Percentiles rank a stretch among this genome's conserved stretches.
phyloP scores from a whole-genome alignment of 2,329 filamentous ascomycete species.

The Piedraia hortae region DNA sequence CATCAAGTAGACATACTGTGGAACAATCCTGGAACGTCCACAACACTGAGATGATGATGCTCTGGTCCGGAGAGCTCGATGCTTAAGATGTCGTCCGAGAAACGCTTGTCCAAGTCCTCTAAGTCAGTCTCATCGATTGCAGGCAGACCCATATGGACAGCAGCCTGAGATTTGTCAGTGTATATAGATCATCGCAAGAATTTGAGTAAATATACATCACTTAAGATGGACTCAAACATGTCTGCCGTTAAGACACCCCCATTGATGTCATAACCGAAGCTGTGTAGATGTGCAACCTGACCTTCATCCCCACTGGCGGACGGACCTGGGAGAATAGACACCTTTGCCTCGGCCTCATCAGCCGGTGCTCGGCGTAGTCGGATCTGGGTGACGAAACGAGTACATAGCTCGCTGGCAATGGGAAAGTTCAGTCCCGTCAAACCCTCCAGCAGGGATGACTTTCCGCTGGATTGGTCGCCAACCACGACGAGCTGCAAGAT shows the following conservation, averaged over 20 bases:
- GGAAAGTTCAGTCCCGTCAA: constrained; percentile 29
- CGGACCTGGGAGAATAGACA: too few relatives aligned
- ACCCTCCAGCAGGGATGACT: constrained; percentile 34
- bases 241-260: not conserved
- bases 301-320: too few relatives aligned
- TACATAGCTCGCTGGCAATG: constrained; percentile 26
- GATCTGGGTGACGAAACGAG: constrained; percentile 15
- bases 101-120: too few relatives aligned
- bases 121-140: too few relatives aligned
- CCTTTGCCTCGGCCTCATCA: constrained; percentile 1
- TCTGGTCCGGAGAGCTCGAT: constrained; percentile 9
- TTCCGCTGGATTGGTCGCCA: constrained; percentile 33
- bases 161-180: too few relatives aligned
- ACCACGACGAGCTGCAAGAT: constrained; percentile 26
- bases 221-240: constrained; percentile 1
- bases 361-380: constrained; percentile 5
- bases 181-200: too few relatives aligned
- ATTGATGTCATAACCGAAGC: too few relatives aligned
- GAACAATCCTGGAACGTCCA: constrained; percentile 12
- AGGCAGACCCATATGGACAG: too few relatives aligned
- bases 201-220: too few relatives aligned
- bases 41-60: constrained; percentile 8
- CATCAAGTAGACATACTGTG: too few relatives aligned
- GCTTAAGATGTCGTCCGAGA: constrained; percentile 10
- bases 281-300: too few relatives aligned